A percentile compares a stretch with the other conserved stretches of the same genome.
These are phyloP conservation scores for Lactarius tabidus DNA, from an alignment of 768 basidiomycete species.

Conservation along the genomic window DNA sequence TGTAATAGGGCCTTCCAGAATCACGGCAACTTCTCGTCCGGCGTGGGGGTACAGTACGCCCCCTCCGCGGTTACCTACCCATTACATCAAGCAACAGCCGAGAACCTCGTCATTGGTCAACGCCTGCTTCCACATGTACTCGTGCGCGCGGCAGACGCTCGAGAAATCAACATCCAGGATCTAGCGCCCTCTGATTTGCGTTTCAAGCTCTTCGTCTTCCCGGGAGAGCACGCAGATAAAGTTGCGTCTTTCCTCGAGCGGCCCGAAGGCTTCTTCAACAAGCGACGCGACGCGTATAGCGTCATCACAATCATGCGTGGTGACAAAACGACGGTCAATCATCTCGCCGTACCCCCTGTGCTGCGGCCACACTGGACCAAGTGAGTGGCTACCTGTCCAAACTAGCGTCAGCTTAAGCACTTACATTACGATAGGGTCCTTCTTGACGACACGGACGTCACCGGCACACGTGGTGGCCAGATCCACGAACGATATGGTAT, in stretches of 20 bases:
- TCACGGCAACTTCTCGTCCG: slow-evolving; percentile 45
- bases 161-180: slow-evolving; percentile 48
- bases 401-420: too few species aligned
- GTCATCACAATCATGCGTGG: slow-evolving; percentile 32
- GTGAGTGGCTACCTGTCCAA: slow-evolving; percentile 24
- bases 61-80: slow-evolving; percentile 38
- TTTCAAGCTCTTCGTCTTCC: slow-evolving; percentile 48
- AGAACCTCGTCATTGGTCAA: slow-evolving; percentile 44
- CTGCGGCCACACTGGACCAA: slow-evolving; percentile 42
- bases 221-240: slow-evolving; percentile 31
- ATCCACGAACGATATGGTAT: slow-evolving; percentile 59
- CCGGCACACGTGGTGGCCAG: slow-evolving; percentile 44
- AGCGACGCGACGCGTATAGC: slow-evolving; percentile 31
- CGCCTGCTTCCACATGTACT: slow-evolving; percentile 48
- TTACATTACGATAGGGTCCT: slow-evolving; percentile 43
- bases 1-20: slow-evolving; percentile 40
- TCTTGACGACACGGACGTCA: slow-evolving; percentile 51
- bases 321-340: slow-evolving; percentile 35
- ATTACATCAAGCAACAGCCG: slow-evolving; percentile 37
- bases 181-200: slow-evolving; percentile 44
- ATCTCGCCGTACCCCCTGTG: slow-evolving; percentile 32
- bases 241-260: slow-evolving; percentile 31
- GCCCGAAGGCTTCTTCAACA: slow-evolving; percentile 30
- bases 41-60: slow-evolving; percentile 46
- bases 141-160: slow-evolving; percentile 44